Evolutionary conservation across 495 filamentous ascomycete species (phyloP).

Genomic region (Neurospora sp.): DNA sequence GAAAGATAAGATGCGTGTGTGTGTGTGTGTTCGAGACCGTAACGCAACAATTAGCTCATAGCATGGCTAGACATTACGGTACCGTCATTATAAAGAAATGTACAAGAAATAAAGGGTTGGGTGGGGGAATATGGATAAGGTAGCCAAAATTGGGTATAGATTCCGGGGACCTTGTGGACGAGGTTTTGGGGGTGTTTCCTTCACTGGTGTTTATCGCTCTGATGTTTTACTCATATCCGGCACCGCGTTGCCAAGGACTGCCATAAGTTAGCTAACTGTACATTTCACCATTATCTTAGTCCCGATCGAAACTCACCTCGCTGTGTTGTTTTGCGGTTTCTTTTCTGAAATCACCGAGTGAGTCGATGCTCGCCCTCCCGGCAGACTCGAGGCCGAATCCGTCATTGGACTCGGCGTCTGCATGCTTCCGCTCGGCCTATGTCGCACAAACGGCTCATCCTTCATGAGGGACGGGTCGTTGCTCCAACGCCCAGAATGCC

Average conservation of each 20-base stretch:
- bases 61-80: neutral
- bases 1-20: neutral
- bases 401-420: conserved; percentile 16
- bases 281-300: too few species aligned
- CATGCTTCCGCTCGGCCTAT: conserved; percentile 13
- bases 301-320: too few species aligned
- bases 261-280: conserved; percentile 13
- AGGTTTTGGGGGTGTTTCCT: neutral
- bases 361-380: conserved; percentile 8
- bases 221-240: conserved; percentile 37
- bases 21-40: neutral
- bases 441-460: conserved; percentile 6
- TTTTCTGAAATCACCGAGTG: conserved; percentile 11
- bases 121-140: neutral
- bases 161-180: neutral
- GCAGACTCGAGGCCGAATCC: conserved; percentile 5
- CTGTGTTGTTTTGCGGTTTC: conserved; percentile 23
- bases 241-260: conserved; percentile 46
- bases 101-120: neutral
- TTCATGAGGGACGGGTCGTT: conserved; percentile 1
- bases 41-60: neutral
- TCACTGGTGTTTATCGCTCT: neutral
- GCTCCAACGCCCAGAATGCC: conserved; percentile 7
- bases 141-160: neutral
- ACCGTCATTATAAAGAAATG: neutral